Percentiles rank a stretch among this genome's conserved stretches.
Conservation (phyloP, 441 rosid species). For the Croton setiger region DNA sequence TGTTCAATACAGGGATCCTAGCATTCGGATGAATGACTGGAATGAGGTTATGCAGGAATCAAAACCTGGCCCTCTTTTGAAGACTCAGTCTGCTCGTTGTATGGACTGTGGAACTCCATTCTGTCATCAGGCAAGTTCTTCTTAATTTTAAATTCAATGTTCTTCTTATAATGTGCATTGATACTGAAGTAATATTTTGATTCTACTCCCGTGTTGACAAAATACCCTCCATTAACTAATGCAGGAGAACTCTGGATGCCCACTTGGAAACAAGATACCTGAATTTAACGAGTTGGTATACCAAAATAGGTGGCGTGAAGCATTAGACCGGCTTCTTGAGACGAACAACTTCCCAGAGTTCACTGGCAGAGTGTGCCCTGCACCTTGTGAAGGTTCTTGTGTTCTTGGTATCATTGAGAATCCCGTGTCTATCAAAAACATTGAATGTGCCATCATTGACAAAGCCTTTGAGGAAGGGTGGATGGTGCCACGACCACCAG, state of each 20-base stretch:
- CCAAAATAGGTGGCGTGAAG: conserved; percentile 99
- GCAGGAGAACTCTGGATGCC: conserved; percentile 99
- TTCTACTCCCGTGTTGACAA: neutral
- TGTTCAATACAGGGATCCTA: conserved; percentile 89
- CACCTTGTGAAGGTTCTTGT: conserved; percentile 99
- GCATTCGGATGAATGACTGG: conserved; percentile 85
- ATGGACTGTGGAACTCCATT: conserved; percentile 99
- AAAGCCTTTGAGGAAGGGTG: conserved; percentile 99
- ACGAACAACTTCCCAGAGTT: conserved; percentile 99
- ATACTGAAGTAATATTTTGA: neutral
- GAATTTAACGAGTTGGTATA: conserved; percentile 98
- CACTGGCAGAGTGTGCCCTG: conserved; percentile 99
- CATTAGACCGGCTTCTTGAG: conserved; percentile 91
- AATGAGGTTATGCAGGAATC: conserved; percentile 89
- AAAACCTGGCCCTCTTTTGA: conserved; percentile 80
- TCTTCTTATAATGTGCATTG: neutral
- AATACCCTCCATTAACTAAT: conserved; percentile 7
- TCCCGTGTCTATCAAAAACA: conserved; percentile 95
- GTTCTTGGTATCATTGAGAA: conserved; percentile 99
- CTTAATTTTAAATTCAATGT: neutral
- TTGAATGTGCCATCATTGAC: conserved; percentile 95
- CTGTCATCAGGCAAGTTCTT: conserved; percentile 85
- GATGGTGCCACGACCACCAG: conserved; percentile 98
- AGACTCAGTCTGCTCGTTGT: conserved; percentile 98
- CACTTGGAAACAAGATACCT: conserved; percentile 99